Evolutionary conservation across 1,284 basidiomycete species (phyloP).

Genomic region (Macrocystidia cucumis): DNA sequence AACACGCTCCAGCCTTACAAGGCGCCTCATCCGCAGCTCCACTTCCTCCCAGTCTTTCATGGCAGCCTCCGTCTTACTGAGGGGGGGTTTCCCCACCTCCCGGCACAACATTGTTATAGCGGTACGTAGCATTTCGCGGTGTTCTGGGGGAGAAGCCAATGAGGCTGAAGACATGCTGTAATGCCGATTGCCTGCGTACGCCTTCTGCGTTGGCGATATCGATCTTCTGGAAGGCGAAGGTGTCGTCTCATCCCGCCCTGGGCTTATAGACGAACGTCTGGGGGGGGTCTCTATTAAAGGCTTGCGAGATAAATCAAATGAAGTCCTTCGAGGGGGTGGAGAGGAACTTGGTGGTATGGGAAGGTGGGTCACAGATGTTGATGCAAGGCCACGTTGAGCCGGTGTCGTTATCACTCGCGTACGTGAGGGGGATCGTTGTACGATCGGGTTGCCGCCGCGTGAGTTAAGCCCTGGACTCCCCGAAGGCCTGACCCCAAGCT

Average conservation of each 20-base stretch:
- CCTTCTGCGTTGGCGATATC: slow-evolving; percentile 34
- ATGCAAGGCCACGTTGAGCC: slow-evolving; percentile 22
- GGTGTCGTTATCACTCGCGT: slow-evolving; percentile 19
- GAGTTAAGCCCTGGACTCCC: slow-evolving; percentile 28
- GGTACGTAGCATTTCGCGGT: slow-evolving; percentile 54
- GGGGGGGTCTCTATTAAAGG: slow-evolving; percentile 13
- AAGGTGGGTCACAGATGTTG: slow-evolving; percentile 26
- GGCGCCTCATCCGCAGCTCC: slow-evolving; percentile 51
- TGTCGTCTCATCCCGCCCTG: slow-evolving; percentile 14
- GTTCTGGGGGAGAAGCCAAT: slow-evolving; percentile 41
- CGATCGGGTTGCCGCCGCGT: slow-evolving; percentile 33
- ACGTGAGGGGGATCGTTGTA: slow-evolving; percentile 25
- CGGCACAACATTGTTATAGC: slow-evolving; percentile 57
- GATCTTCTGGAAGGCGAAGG: slow-evolving; percentile 28
- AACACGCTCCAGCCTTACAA: slow-evolving; percentile 62
- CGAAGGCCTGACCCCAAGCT: slow-evolving; percentile 26
- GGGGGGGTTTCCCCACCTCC: slow-evolving; percentile 52
- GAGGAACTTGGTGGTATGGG: slow-evolving; percentile 22
- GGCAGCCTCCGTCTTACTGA: slow-evolving; percentile 36
- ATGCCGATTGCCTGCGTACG: slow-evolving; percentile 39
- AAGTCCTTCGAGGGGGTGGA: slow-evolving; percentile 15
- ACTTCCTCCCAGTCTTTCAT: slow-evolving; percentile 64
- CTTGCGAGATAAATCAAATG: slow-evolving; percentile 11
- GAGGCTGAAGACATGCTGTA: slow-evolving; percentile 50
- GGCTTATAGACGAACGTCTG: slow-evolving; percentile 14